Evolutionary conservation across 495 filamentous ascomycete species (phyloP).

Genomic region (Penicillium atrosanguineum): DNA sequence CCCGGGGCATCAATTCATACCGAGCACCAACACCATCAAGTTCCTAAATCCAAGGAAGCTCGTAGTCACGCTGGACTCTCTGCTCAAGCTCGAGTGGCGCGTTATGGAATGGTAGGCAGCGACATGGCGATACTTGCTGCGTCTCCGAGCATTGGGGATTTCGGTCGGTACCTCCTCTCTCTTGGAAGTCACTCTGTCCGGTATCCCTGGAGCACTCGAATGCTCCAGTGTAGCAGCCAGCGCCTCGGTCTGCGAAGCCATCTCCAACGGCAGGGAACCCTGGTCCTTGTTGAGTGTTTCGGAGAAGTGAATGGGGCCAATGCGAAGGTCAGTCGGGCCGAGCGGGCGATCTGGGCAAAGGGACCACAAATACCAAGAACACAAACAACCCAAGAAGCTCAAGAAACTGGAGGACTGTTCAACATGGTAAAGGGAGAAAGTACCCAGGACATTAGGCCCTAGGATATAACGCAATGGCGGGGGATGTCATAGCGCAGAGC

Average conservation of each 20-base stretch:
- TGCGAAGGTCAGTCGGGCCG: neutral
- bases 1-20: constrained; percentile 42
- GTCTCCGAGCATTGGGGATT: constrained; percentile 15
- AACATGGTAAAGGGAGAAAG: neutral
- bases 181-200: constrained; percentile 6
- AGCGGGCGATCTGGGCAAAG: constrained; percentile 2
- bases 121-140: constrained; percentile 79
- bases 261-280: constrained; percentile 6
- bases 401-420: neutral
- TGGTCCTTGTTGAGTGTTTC: neutral
- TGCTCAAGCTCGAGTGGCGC: constrained; percentile 78
- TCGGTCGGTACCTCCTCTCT: constrained; percentile 3
- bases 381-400: neutral
- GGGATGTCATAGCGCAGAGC: constrained; percentile 19
- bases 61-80: constrained; percentile 67
- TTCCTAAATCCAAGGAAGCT: constrained; percentile 94
- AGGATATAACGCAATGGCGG: neutral
- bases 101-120: constrained; percentile 74
- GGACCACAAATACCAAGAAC: neutral
- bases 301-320: neutral
- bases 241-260: constrained; percentile 19
- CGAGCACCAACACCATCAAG: constrained; percentile 89
- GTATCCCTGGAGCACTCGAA: constrained; percentile 1
- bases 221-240: constrained; percentile 13
- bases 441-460: neutral